Percentiles rank a stretch among this genome's conserved stretches.
Evolutionary conservation across 2,329 filamentous ascomycete species (phyloP).

Genomic region (Trichophyton mentagrophytes): DNA sequence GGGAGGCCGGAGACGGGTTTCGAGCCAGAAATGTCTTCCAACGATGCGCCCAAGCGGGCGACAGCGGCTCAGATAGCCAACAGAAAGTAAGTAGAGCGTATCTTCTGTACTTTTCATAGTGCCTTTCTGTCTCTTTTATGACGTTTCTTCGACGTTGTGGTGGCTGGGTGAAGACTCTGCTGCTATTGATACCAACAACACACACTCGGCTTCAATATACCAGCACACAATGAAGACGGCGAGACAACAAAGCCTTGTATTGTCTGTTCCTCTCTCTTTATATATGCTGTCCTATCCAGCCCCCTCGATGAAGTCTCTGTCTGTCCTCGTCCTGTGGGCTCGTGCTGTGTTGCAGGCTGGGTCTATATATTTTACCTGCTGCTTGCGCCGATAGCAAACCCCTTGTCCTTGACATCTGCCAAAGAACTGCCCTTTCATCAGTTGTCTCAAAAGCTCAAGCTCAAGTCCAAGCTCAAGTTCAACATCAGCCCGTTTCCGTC

Average conservation of each 20-base stretch:
- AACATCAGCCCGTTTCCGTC: background rate
- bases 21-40: slow-evolving; percentile 28
- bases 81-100: slow-evolving; percentile 40
- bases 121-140: background rate
- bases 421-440: too few relatives aligned
- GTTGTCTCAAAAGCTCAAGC: background rate
- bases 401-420: too few relatives aligned
- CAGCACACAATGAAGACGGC: background rate
- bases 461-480: background rate
- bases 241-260: background rate
- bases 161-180: background rate
- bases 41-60: slow-evolving; percentile 38
- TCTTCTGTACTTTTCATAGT: background rate
- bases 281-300: too few relatives aligned
- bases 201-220: background rate
- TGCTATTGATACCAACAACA: background rate
- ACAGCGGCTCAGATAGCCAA: slow-evolving; percentile 43
- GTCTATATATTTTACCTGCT: too few relatives aligned
- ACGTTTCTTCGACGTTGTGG: background rate
- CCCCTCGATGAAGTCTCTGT: too few relatives aligned
- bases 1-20: slow-evolving; percentile 22
- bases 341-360: too few relatives aligned
- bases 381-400: too few relatives aligned
- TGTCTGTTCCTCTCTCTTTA: too few relatives aligned
- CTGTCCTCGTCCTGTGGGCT: too few relatives aligned